These are phyloP conservation scores for Chaetomium tenue DNA, from an alignment of 495 filamentous ascomycete species.

Conservation along the genomic window DNA sequence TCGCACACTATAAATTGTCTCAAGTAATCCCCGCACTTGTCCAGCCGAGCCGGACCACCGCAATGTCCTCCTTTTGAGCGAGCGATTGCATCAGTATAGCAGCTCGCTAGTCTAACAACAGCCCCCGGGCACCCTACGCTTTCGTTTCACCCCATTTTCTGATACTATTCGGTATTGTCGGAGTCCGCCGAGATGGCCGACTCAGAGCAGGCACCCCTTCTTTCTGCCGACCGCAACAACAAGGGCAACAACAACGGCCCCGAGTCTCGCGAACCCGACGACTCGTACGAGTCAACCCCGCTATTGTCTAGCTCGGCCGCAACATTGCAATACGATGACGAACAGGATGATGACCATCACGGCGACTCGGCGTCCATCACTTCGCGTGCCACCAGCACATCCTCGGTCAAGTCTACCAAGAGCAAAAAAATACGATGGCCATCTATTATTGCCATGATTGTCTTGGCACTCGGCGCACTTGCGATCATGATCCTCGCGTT, in stretches of 20 bases:
- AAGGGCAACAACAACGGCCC: slow-evolving; percentile 29
- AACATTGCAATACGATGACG: slow-evolving; percentile 50
- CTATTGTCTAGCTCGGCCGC: slow-evolving; percentile 45
- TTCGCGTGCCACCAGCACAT: slow-evolving; percentile 27
- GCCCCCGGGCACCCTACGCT: not conserved
- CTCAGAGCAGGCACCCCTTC: slow-evolving; percentile 45
- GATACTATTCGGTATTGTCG: not conserved
- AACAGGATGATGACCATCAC: slow-evolving; percentile 34
- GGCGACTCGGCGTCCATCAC: slow-evolving; percentile 36
- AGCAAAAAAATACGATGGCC: slow-evolving; percentile 44
- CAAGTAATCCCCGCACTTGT: not conserved
- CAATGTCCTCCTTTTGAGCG: slow-evolving; percentile 22
- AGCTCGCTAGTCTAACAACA: not conserved
- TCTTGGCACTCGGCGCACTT: slow-evolving; percentile 42
- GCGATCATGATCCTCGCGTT: slow-evolving; percentile 62
- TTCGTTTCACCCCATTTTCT: not conserved
- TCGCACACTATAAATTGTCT: not conserved
- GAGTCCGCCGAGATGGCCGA: slow-evolving; percentile 44
- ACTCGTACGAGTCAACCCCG: slow-evolving; percentile 53
- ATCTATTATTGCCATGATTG: slow-evolving; percentile 47
- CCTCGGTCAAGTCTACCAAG: slow-evolving; percentile 27
- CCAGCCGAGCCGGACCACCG: not conserved
- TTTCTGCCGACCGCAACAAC: slow-evolving; percentile 36
- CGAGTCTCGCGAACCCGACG: slow-evolving; percentile 32
- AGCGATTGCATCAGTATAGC: slow-evolving; percentile 21